phyloP scores from a whole-genome alignment of 805 yeast genomes.

The Tetrapisispora nanseiensis region DNA sequence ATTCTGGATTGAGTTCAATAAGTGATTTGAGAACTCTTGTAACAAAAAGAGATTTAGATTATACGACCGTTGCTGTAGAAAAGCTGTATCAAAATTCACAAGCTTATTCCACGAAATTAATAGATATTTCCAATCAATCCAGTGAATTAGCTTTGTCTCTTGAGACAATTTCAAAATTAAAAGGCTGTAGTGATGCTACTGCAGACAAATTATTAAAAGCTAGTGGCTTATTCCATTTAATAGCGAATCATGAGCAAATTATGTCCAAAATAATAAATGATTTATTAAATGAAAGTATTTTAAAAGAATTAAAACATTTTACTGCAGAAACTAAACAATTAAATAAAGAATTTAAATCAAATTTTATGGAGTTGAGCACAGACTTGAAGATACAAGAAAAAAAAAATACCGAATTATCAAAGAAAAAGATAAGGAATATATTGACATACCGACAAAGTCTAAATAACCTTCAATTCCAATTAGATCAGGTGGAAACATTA shows the following conservation, averaged over 20 bases:
- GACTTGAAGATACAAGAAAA: slow-evolving; percentile 50
- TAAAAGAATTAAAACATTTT: slow-evolving; percentile 36
- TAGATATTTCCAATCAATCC: slow-evolving; percentile 41
- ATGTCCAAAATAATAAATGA: slow-evolving; percentile 46
- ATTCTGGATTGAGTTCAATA: slow-evolving; percentile 43
- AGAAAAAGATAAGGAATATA: slow-evolving; percentile 53
- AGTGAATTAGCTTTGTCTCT: slow-evolving; percentile 63
- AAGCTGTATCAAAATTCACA: slow-evolving; percentile 39
- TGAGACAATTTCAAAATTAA: slow-evolving; percentile 52
- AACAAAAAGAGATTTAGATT: slow-evolving; percentile 48
- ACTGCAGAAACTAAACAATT: slow-evolving; percentile 35
- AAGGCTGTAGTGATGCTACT: slow-evolving; percentile 45
- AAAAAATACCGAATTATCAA: slow-evolving; percentile 49
- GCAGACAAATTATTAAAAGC: slow-evolving; percentile 61
- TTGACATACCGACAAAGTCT: slow-evolving; percentile 59
- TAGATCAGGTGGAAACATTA: slow-evolving; percentile 68
- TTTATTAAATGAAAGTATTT: slow-evolving; percentile 48
- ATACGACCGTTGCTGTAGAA: slow-evolving; percentile 40
- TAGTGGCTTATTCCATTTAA: slow-evolving; percentile 66
- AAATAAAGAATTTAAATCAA: slow-evolving; percentile 44
- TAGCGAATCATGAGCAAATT: slow-evolving; percentile 69
- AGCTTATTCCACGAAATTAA: slow-evolving; percentile 36
- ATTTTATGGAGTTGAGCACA: slow-evolving; percentile 43
- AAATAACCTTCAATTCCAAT: slow-evolving; percentile 55
- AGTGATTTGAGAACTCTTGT: slow-evolving; percentile 52